phyloP scores from a whole-genome alignment of 768 basidiomycete genomes.

The Chlorophyllum brunneum region DNA sequence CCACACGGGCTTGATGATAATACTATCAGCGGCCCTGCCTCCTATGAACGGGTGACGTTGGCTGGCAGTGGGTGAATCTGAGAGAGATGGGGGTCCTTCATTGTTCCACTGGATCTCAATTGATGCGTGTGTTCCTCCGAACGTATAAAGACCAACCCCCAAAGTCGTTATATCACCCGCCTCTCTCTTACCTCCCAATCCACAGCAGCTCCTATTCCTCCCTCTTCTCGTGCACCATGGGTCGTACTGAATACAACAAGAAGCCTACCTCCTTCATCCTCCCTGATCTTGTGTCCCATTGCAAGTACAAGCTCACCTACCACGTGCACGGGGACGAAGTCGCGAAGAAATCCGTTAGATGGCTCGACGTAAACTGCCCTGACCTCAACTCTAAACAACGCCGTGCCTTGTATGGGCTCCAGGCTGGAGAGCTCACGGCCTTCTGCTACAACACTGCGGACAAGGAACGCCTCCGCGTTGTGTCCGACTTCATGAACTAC shows the following conservation, averaged over 20 bases:
- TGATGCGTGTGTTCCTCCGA: constrained; percentile 1
- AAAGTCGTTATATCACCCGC: not conserved
- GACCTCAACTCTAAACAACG: constrained; percentile 41
- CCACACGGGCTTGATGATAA: constrained; percentile 1
- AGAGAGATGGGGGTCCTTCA: no score
- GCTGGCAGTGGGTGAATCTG: not conserved
- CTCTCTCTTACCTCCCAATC: constrained; percentile 1
- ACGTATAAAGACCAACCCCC: constrained; percentile 7
- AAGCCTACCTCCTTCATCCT: constrained; percentile 40
- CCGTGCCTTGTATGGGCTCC: constrained; percentile 50
- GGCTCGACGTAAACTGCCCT: constrained; percentile 47
- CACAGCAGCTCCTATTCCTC: constrained; percentile 1
- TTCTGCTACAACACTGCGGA: constrained; percentile 57
- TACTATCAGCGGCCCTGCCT: not conserved
- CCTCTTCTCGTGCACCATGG: constrained; percentile 7
- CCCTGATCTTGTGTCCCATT: constrained; percentile 53
- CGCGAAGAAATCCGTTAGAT: constrained; percentile 43
- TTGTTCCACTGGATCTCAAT: constrained; percentile 1
- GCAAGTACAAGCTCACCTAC: constrained; percentile 41
- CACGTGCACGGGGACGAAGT: constrained; percentile 42
- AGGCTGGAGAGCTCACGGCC: constrained; percentile 64
- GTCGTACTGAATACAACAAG: constrained; percentile 3
- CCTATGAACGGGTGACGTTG: constrained; percentile 2
- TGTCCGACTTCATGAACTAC: constrained; percentile 67
- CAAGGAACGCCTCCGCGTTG: constrained; percentile 55